These are phyloP conservation scores for Globisporangium irregulare DNA, from an alignment of 352 stramenopile genomes.

Conservation along the genomic window DNA sequence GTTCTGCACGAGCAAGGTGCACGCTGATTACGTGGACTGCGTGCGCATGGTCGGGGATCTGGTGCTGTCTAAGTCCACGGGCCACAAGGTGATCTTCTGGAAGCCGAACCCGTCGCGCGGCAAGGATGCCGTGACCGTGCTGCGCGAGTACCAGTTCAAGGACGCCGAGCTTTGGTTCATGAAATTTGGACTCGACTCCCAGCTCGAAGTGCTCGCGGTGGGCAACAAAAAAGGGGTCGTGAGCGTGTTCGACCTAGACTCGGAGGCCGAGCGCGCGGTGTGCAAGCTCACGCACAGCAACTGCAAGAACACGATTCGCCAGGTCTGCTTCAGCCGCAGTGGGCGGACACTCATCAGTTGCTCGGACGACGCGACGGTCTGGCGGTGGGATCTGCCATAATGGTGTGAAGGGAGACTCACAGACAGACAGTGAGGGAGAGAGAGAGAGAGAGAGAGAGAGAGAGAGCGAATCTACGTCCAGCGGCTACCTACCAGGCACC, in stretches of 20 bases:
- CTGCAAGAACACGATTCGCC: conserved; percentile 77
- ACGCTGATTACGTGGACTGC: conserved; percentile 91
- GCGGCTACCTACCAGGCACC: background rate
- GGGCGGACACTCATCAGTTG: conserved; percentile 69
- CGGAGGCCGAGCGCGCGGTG: conserved; percentile 59
- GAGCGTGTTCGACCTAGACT: conserved; percentile 77
- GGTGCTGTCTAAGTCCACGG: conserved; percentile 80
- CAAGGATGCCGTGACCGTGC: conserved; percentile 76
- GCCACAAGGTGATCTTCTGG: conserved; percentile 91
- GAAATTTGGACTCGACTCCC: conserved; percentile 77
- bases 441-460: background rate
- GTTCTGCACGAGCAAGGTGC: conserved; percentile 90
- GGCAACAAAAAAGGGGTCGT: conserved; percentile 82
- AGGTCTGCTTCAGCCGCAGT: conserved; percentile 76
- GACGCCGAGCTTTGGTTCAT: conserved; percentile 87
- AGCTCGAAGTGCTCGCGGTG: conserved; percentile 73
- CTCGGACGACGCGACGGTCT: conserved; percentile 72
- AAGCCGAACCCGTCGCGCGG: conserved; percentile 83
- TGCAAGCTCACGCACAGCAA: conserved; percentile 72
- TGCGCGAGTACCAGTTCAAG: conserved; percentile 82
- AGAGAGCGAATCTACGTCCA: background rate
- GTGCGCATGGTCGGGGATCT: conserved; percentile 76
- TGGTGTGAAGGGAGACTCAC: background rate
- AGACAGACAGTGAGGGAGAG: background rate
- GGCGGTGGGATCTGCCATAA: conserved; percentile 65